Evolutionary conservation across 2,329 filamentous ascomycete species (phyloP), one percentile per base, ranked within the genome.

Genomic region (Stemphylium lycopersici): DNA sequence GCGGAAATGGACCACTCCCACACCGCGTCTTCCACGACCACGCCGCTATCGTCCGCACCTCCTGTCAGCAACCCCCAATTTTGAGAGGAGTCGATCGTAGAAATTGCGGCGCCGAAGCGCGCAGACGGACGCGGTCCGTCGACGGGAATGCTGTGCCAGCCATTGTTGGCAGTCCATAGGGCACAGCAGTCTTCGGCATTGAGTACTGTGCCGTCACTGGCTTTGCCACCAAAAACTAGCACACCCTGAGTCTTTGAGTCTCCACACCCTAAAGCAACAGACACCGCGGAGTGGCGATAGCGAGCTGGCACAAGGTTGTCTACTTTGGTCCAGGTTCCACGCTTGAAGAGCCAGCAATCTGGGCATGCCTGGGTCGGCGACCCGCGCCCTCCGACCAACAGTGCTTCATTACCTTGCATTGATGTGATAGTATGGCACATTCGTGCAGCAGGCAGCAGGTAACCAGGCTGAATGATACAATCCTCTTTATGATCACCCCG

Each of bases 341-440:
- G 82, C 47, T 83, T 80, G 59, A 88, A 85, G 1, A 92, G 63
- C 91, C 91, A 97, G 63, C 89, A 92, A 71, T 95, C 90, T 32
- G 79, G 79, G 37, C 91, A 78, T 1, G 86, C 86, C 26, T 81
- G 82, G 11, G 86, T 81, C 4, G 93, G 92, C 6, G 91, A 93
- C n/a, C 83, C 81, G 55, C 93, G 84, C 4, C 93, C 93, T 20
- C 93, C 93, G 26, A 85, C 82, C 41, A 96, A 78, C 10, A 97
- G 75, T 55, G 82, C 82, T 13, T 84, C 83, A 18, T 76, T 74
- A 31, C 80, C 76, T 1, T 81, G 82, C 4, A 96, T 70, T 43
- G 85, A 80, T 16, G 89, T 93, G 16, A 92, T 79, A 0, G 90
- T 89, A 72, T 95, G 90, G 63, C 90, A 95, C 80, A 93, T 88